Percentiles rank a stretch among this genome's conserved stretches.
Conservation (phyloP, 1,139 yeast species). For the Zygosaccharomyces sapae region DNA sequence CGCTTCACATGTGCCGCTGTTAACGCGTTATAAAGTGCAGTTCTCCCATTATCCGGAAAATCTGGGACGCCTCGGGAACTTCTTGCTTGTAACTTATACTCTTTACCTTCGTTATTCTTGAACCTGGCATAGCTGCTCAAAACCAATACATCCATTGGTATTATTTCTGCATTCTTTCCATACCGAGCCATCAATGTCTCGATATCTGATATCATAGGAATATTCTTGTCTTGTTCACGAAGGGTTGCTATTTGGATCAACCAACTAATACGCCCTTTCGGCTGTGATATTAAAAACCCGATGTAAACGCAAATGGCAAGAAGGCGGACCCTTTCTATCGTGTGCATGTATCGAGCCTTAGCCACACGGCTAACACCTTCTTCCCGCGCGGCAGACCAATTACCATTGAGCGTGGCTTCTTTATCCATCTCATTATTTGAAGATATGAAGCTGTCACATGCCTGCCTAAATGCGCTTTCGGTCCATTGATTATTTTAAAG, state of each 20-base stretch:
- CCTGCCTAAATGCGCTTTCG: not conserved
- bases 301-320: not conserved
- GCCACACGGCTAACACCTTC: not conserved
- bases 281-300: not conserved
- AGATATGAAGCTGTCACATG: not conserved
- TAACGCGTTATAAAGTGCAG: not conserved
- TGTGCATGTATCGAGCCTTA: not conserved
- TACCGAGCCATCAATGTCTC: not conserved
- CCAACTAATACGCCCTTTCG: not conserved
- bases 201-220: not conserved
- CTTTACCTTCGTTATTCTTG: not conserved
- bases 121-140: not conserved
- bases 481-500: not conserved
- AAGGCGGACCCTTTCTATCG: not conserved
- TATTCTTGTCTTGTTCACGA: not conserved
- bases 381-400: not conserved
- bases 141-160: not conserved
- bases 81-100: not conserved
- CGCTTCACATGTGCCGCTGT: not conserved
- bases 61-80: not conserved
- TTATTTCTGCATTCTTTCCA: not conserved
- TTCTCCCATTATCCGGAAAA: not conserved
- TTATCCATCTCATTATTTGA: not conserved
- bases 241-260: not conserved
- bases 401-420: not conserved